Evolutionary conservation across 805 yeast species (phyloP), one percentile per base, ranked within the genome.

Genomic region (Myxozyma kluyveri): DNA sequence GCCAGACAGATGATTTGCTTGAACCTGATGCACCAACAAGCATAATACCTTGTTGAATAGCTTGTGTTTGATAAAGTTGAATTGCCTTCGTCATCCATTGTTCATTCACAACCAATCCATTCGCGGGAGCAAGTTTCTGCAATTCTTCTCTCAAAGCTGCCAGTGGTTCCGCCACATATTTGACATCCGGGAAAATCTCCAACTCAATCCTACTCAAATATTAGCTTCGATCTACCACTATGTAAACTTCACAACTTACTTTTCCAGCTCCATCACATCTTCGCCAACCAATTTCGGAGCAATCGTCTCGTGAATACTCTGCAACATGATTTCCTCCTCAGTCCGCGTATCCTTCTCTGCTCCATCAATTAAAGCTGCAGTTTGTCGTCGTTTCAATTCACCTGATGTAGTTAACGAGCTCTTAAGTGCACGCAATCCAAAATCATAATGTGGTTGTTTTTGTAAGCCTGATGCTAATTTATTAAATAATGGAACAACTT

Each of bases 391-490:
- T 50, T 69, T 72, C 7, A 78, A 59, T 14, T 63, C 56, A 1
- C 88, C 87, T 57, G 90, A 82, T 49, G 76, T 77, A 6, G 72
- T 67, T 17, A 91, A 66, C 0, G 83, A 79, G 35, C 81, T 75
- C 63, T 90, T 91, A 51, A 91, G 66, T 0, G 96, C 83, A 53
- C 98, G 75, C 39, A 91, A 69, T 0, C 97, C 96, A 75, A 91
- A 91, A 63, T 91, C 97, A 61, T 91, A 91, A 64, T 91, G 97
- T 3, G 67, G 63, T 63, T 88, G 96, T 0, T 54, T 21, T 0
- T 86, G 74, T 10, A 80, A 67, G 0, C 52, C 45, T 0, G 14
- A n/a, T 2, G 66, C 63, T n/a, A 91, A 65, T 0, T 63, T 64
- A 0, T 55, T 54, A 56, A 88, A 84, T 27, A 87, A 73, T 0